Evolutionary conservation across 768 basidiomycete genomes (phyloP).

Genomic region (Tricholoma sp.): DNA sequence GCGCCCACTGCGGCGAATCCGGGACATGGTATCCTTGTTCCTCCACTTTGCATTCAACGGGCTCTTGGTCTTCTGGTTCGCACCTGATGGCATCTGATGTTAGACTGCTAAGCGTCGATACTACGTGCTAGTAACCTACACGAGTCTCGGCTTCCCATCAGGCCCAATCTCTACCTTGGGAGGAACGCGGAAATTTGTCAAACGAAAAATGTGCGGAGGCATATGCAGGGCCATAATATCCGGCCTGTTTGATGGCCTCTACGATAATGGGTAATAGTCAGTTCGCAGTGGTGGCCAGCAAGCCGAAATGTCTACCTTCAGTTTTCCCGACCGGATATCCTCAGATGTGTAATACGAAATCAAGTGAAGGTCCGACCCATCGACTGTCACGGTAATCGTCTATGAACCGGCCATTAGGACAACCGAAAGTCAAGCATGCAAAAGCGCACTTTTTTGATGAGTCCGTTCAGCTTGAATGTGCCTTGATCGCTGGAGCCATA

Average conservation of each 20-base stretch:
- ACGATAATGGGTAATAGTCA: conserved; percentile 8
- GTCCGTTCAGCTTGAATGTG: conserved; percentile 63
- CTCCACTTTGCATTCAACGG: conserved; percentile 44
- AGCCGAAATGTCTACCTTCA: conserved; percentile 36
- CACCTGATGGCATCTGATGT: conserved; percentile 4
- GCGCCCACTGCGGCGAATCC: conserved; percentile 33
- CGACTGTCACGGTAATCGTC: conserved; percentile 84
- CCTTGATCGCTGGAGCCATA: conserved; percentile 41
- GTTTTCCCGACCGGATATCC: conserved; percentile 64
- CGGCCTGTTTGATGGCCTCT: conserved; percentile 62
- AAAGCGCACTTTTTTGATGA: conserved; percentile 71
- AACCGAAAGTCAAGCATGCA: background rate
- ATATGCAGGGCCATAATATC: conserved; percentile 74
- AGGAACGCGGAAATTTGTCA: conserved; percentile 80
- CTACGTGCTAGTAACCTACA: conserved; percentile 35
- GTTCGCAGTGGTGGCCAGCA: background rate
- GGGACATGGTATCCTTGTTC: conserved; percentile 39
- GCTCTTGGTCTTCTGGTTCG: conserved; percentile 36
- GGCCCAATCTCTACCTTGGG: conserved; percentile 72
- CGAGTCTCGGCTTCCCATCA: conserved; percentile 62
- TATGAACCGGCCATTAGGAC: conserved; percentile 22
- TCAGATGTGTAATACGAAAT: conserved; percentile 82
- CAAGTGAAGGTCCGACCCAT: conserved; percentile 76
- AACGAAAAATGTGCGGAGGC: conserved; percentile 71
- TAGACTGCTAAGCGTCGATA: background rate